Base-by-base conservation (phyloP, 176 grass and related monocot species). In the Phoenix dactylifera region DNA sequence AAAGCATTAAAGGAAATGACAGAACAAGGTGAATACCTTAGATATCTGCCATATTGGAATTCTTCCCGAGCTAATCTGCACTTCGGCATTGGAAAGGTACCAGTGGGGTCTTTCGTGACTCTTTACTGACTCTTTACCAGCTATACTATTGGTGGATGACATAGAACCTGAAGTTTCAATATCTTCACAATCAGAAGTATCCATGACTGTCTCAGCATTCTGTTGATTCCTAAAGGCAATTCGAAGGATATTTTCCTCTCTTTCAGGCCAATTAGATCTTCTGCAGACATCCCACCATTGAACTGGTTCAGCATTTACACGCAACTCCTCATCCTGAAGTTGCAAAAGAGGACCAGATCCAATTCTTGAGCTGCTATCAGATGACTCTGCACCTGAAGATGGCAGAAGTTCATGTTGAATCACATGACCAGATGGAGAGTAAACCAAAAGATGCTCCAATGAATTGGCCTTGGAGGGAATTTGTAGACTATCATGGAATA, bases 231-330 rank as follows among this genome's bases (percentile, higher is more conserved):
- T 54, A 18, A 81, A 64, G 28, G 65, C 74, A 83, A 93, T 57
- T 22, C 78, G 73, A 67, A 82, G 77, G 62, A 93, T 74, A 54
- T 86, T 74, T 64, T 99, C 85, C 52, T 89, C 85, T 26, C 88
- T 85, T 80, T 93, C 88, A 52, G 88, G 88, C 94, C 94, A 99
- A 62, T 86, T 89, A 72, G 83, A 87, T 64, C 94, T 89, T 54
- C 94, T 83, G 39, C 94, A 93, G 12, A 93, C 94, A 86, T 99
- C 94, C 94, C 94, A 99, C 94, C 94, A 99, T 75, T 99, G 94
- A 83, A 92, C 73, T 62, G 94, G 94, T 60, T 99, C 94, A 57
- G 88, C 76, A 71, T 64, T 85, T 78, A 99, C 82, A 72, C 77
- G 84, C 77, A 89, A 81, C 71, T 99, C 94, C 19, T 99, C 94